Evolutionary conservation across 2,329 filamentous ascomycete genomes (phyloP).

Genomic region (Xylariaceae sp.): DNA sequence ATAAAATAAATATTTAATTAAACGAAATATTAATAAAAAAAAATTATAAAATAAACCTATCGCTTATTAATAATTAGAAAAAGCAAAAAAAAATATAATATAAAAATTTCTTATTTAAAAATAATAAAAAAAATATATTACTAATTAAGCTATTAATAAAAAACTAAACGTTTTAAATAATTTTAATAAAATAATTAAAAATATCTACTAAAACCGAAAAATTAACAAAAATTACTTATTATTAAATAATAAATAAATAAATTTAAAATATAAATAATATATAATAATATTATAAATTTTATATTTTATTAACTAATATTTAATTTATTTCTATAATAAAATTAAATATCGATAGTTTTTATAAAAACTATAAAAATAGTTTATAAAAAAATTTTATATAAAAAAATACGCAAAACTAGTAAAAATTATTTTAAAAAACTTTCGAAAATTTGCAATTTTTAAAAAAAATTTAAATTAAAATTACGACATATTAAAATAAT

Average conservation of each 20-base stretch:
- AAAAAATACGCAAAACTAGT: not conserved
- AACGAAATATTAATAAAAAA: not conserved
- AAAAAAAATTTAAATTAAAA: not conserved
- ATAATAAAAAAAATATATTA: not conserved
- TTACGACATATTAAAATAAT: no score
- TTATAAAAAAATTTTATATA: not conserved
- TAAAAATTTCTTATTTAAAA: not conserved
- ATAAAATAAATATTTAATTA: not conserved
- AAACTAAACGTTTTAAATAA: not conserved
- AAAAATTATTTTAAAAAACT: not conserved
- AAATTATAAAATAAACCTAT: not conserved
- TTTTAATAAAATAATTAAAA: not conserved
- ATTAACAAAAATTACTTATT: not conserved
- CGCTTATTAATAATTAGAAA: not conserved
- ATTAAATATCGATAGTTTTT: not conserved
- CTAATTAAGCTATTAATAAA: not conserved
- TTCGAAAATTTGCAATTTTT: not conserved
- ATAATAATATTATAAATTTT: not conserved
- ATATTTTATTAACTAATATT: not conserved
- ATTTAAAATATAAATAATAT: not conserved
- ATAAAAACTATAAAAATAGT: not conserved
- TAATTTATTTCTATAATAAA: not conserved
- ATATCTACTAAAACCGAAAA: not conserved
- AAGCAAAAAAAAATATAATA: not conserved
- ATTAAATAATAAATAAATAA: not conserved